phyloP scores from a whole-genome alignment of 2,329 filamentous ascomycete genomes.

The Acarospora socialis region DNA sequence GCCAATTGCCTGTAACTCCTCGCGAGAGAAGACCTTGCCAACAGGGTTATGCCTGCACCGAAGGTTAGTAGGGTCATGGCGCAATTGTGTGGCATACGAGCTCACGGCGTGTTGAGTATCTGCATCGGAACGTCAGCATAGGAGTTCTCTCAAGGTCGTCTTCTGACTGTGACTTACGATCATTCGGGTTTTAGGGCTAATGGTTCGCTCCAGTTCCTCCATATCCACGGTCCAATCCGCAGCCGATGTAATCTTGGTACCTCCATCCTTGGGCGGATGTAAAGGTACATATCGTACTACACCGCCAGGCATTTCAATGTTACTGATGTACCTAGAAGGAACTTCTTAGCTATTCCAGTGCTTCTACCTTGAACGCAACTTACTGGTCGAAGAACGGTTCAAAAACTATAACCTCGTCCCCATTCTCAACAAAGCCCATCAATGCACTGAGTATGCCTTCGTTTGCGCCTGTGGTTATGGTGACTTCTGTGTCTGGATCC shows the following conservation, averaged over 20 bases:
- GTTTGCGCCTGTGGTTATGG: slow-evolving; percentile 63
- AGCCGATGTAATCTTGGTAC: slow-evolving; percentile 65
- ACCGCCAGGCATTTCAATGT: slow-evolving; percentile 96
- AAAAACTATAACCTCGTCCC: slow-evolving; percentile 94
- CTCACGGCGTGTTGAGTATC: slow-evolving; percentile 38
- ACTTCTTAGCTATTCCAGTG: neutral
- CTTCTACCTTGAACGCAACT: slow-evolving; percentile 32
- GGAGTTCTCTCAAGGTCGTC: slow-evolving; percentile 31
- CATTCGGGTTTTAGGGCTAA: slow-evolving; percentile 87
- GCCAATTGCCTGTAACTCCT: slow-evolving; percentile 72
- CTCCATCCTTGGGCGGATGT: slow-evolving; percentile 71
- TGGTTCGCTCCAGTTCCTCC: slow-evolving; percentile 61
- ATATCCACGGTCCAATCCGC: slow-evolving; percentile 82
- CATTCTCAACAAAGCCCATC: slow-evolving; percentile 90
- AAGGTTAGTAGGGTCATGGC: slow-evolving; percentile 6
- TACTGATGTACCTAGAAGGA: slow-evolving; percentile 62
- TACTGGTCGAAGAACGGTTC: slow-evolving; percentile 98
- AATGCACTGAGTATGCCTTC: slow-evolving; percentile 85
- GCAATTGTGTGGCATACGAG: neutral
- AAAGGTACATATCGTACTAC: slow-evolving; percentile 93
- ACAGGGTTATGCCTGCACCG: slow-evolving; percentile 64
- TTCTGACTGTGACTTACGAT: slow-evolving; percentile 46
- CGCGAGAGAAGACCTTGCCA: slow-evolving; percentile 80
- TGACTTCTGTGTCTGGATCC: slow-evolving; percentile 82
- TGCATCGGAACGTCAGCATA: slow-evolving; percentile 14